Base-by-base conservation (phyloP, 108 stramenopile species). In the Cyclostephanos tholiformis region DNA sequence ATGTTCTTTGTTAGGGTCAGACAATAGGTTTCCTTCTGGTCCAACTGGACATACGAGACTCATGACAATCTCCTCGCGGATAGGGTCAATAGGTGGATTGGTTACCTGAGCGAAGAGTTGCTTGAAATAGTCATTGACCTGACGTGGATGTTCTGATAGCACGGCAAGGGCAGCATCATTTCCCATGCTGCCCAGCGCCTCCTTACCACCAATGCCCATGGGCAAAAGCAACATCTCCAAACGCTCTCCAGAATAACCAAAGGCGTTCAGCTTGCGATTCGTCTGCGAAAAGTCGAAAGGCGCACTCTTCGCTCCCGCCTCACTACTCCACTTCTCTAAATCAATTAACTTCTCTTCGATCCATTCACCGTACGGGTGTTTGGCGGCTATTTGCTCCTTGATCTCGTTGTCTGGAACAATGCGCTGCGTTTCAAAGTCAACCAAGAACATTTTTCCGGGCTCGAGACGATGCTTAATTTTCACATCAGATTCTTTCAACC, bases 81-180 rank as follows among this genome's bases (percentile, higher is more conserved):
- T 93, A 1, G 98, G 97, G 73, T 99, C 98, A 72, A 99, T 99
- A 13, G 98, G 97, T 62, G 98, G 98, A 71, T 99, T 99, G 39
- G 98, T 99, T 55, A 99, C 98, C 78, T 98, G 93, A 0, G 98
- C 98, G 77, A 99, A 99, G 55, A 97, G 92, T 80, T 99, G 98
- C 87, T 99, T 99, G 89, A 99, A 97, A 82, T 98, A 99, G 74
- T 98, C 97, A 68, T 86, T 89, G 16, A 97, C 86, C 72, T 89
- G 91, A 30, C 97, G 91, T 25, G 98, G 97, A 67, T 96, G 78
- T 56, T 94, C 88, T 8, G 96, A 97, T 55, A 99, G 82, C 12
- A 97, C 97, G 22, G 98, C 98, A 16, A 99, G 87, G 8, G 98
- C 97, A 5, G 97, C 93, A 75, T 99, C 98, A 72, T 98, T 97